These are phyloP conservation scores for Heterobasidion occidentale DNA, from an alignment of 1,284 basidiomycete genomes.

Conservation along the genomic window DNA sequence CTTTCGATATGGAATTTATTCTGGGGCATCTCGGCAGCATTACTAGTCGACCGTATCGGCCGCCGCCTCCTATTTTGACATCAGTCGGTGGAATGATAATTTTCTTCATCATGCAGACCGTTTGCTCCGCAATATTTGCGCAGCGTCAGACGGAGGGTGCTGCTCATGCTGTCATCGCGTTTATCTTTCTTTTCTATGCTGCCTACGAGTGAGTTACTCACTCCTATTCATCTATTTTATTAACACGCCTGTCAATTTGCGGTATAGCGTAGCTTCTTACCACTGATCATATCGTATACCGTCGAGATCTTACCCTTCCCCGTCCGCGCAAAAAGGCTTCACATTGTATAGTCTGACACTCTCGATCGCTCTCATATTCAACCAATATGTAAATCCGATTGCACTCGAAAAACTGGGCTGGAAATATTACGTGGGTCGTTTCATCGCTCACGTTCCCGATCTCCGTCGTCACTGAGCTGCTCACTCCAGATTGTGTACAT, in stretches of 20 bases:
- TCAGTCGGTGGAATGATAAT: constrained; percentile 63
- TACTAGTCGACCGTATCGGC: constrained; percentile 50
- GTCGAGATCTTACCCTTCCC: constrained; percentile 68
- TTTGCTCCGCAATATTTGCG: constrained; percentile 62
- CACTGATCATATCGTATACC: constrained; percentile 68
- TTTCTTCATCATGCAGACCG: constrained; percentile 68
- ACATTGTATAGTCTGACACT: constrained; percentile 63
- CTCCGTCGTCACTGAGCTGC: background rate
- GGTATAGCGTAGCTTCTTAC: constrained; percentile 55
- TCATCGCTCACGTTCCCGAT: background rate
- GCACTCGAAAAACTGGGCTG: constrained; percentile 50
- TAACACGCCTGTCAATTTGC: background rate
- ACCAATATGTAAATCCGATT: constrained; percentile 78
- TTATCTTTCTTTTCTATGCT: constrained; percentile 72
- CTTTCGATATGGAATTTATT: constrained; percentile 70
- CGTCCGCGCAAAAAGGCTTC: constrained; percentile 74
- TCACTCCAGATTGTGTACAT: constrained; percentile 51
- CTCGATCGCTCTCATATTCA: constrained; percentile 65
- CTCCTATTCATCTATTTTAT: background rate
- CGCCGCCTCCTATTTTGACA: constrained; percentile 53
- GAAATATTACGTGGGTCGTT: constrained; percentile 28
- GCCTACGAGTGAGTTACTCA: constrained; percentile 47
- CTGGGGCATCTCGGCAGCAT: constrained; percentile 53
- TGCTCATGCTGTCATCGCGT: constrained; percentile 63
- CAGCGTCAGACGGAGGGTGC: constrained; percentile 32